Percentiles rank a stretch among this genome's conserved stretches.
Conservation (phyloP, 2,329 filamentous ascomycete genomes). For the Aspergillus costaricaensis region DNA sequence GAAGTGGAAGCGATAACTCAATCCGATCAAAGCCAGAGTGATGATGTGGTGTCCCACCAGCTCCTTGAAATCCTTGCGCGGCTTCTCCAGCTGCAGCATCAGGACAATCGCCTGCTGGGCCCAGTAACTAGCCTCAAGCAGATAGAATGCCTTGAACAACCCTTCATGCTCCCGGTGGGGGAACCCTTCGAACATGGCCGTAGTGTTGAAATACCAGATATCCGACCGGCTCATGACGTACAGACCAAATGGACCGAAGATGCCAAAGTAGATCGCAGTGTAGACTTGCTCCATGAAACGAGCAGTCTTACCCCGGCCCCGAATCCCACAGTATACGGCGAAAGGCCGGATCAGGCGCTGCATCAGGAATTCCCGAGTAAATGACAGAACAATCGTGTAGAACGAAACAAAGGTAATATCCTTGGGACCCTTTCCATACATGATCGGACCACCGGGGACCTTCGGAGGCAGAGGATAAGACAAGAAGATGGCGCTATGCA, state of each 20-base stretch:
- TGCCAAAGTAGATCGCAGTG: conserved; percentile 83
- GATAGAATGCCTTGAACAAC: conserved; percentile 90
- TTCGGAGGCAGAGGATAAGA: conserved; percentile 74
- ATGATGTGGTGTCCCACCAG: conserved; percentile 90
- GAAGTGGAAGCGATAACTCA: conserved; percentile 95
- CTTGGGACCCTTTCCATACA: conserved; percentile 86
- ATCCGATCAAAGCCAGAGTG: conserved; percentile 76
- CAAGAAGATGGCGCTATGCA: conserved; percentile 82
- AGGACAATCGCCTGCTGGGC: conserved; percentile 90
- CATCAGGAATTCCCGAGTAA: conserved; percentile 96
- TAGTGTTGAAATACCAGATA: conserved; percentile 94
- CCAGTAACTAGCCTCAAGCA: conserved; percentile 95
- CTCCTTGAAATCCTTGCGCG: conserved; percentile 92
- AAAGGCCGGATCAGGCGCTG: conserved; percentile 80
- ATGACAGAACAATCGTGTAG: conserved; percentile 86
- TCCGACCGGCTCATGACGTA: conserved; percentile 91
- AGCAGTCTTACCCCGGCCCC: conserved; percentile 73
- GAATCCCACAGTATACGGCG: conserved; percentile 69
- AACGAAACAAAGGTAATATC: conserved; percentile 87
- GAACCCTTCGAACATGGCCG: conserved; percentile 85
- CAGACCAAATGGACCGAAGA: conserved; percentile 80
- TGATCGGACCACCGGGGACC: conserved; percentile 52
- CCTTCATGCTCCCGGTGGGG: conserved; percentile 80
- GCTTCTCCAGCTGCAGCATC: conserved; percentile 84
- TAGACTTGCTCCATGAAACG: conserved; percentile 97